These are phyloP conservation scores for Coleophoma cylindrospora DNA, from an alignment of 2,329 filamentous ascomycete species.

Conservation along the genomic window DNA sequence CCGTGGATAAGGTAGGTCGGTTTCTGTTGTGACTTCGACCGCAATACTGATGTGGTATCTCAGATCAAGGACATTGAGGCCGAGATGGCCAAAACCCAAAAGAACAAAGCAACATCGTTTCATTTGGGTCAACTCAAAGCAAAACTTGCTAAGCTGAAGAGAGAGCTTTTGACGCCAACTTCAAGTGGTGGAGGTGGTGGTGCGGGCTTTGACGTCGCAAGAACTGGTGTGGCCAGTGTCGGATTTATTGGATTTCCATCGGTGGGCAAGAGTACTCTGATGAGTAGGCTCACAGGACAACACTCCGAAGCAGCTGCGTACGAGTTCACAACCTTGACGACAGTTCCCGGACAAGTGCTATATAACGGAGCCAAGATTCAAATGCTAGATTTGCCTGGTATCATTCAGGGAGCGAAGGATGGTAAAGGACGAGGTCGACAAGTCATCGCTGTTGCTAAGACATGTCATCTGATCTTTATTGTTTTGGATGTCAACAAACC, in stretches of 20 bases:
- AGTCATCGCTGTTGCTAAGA: constrained; percentile 98
- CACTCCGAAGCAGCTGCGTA: constrained; percentile 97
- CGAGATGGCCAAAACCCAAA: constrained; percentile 97
- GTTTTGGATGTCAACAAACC: constrained; percentile 98
- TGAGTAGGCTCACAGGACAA: constrained; percentile 91
- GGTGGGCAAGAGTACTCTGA: constrained; percentile 96
- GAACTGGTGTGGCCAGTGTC: constrained; percentile 94
- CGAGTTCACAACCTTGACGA: constrained; percentile 97
- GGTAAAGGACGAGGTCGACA: constrained; percentile 96
- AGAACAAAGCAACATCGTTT: constrained; percentile 93
- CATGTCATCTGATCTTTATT: constrained; percentile 97
- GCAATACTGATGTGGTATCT: constrained; percentile 20
- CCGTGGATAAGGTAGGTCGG: constrained; percentile 82
- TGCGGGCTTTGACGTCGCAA: constrained; percentile 92
- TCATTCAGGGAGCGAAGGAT: constrained; percentile 97
- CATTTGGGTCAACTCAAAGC: constrained; percentile 96
- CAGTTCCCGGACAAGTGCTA: constrained; percentile 89
- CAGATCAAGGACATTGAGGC: constrained; percentile 96
- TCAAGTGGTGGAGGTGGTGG: constrained; percentile 81
- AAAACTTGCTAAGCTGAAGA: constrained; percentile 96
- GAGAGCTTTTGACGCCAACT: constrained; percentile 84
- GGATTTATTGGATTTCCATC: constrained; percentile 98
- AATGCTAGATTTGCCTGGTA: constrained; percentile 97
- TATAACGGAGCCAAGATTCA: constrained; percentile 98
- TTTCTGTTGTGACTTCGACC: constrained; percentile 4